Conservation (phyloP, 2,329 filamentous ascomycete genomes). For the Ophiostoma ips region DNA sequence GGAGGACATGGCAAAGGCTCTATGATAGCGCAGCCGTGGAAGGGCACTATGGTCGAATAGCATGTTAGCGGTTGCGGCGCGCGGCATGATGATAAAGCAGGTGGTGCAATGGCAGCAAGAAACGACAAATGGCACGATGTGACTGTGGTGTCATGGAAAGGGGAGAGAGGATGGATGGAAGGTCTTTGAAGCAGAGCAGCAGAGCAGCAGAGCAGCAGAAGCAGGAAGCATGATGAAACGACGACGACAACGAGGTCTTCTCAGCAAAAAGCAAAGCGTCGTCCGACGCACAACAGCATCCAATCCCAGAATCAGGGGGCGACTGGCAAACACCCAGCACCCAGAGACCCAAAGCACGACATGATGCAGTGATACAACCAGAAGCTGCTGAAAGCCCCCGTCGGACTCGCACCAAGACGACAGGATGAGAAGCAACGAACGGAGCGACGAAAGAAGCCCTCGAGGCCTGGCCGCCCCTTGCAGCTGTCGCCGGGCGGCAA, state of each 20-base stretch:
- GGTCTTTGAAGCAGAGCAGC: no score
- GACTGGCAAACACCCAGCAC: neutral
- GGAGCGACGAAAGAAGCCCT: neutral
- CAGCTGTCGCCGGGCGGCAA: no score
- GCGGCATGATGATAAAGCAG: neutral
- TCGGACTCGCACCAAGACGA: neutral
- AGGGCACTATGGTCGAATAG: constrained; percentile 14
- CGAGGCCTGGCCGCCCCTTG: no score
- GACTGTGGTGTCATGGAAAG: no score
- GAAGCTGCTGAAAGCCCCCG: neutral
- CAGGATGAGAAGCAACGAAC: neutral
- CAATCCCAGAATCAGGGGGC: neutral
- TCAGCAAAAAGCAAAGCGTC: neutral
- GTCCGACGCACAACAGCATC: neutral
- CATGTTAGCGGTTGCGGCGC: constrained; percentile 18
- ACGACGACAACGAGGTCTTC: no score
- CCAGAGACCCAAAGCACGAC: neutral
- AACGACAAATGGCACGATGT: no score
- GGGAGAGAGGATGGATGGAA: no score
- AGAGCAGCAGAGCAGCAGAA: no score
- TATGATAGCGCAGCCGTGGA: constrained; percentile 16
- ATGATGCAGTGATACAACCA: neutral
- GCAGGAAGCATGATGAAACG: no score
- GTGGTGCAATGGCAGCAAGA: no score
- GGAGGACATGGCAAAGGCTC: constrained; percentile 20